Evolutionary conservation across 306 rosid species (phyloP), one percentile per base, ranked within the genome.

Genomic region (Prunus mume): DNA sequence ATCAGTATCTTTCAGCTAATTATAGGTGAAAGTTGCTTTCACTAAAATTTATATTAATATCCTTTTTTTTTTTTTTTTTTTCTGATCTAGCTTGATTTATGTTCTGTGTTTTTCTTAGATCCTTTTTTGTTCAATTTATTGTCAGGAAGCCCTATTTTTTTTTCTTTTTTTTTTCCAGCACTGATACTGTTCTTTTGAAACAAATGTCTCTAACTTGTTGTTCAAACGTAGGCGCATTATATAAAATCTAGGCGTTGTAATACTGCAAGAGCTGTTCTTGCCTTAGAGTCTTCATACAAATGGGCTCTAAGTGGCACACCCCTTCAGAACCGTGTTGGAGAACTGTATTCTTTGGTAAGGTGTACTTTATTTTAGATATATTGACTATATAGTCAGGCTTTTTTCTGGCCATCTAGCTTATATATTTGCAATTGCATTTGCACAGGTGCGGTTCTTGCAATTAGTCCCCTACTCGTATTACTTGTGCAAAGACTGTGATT

Each of bases 271-370:
- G 98, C 95, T 71, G 91, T 92, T 87, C 87, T 92, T 81, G 87
- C 95, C 50, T 82, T 94, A 30, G 90, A 90, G 76, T 92, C 97
- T 82, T 78, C 83, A 70, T 89, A 85, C 87, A 92, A 79, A 86
- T 94, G 98, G 98, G 97, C 98, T 58, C 82, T 94, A 81, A 92
- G 96, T 80, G 97, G 98, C 73, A 91, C 98, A n/a, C 98, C 98
- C 51, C 79, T 94, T 71, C 93, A 90, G 86, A 94, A 92, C 68
- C 95, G 91, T 78, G 88, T 90, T 60, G 93, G 91, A 74, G 97
- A 94, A 80, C 89, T 94, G 62, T 92, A 90, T 76, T 94, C 98
- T 78, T 76, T 94, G 86, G 98, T 92, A 75, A 80, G 75, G 79
- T 75, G 14, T 41, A 54, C 72, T 27, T 43, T 73, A 47, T 24